Conservation (phyloP, 495 filamentous ascomycete species). For the Talaromyces liani region DNA sequence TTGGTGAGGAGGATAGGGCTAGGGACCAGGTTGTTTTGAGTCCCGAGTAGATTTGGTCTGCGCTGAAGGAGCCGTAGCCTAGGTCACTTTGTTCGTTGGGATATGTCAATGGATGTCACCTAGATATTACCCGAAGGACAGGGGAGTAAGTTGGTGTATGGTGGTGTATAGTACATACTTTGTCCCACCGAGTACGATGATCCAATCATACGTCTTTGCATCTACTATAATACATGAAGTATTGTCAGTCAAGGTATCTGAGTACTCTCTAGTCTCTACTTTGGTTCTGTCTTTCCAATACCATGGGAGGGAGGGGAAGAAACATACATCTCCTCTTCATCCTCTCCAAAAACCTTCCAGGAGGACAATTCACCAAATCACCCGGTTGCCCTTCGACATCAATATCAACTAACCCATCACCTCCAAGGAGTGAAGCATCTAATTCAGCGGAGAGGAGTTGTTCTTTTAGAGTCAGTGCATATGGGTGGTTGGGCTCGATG, state of each 20-base stretch:
- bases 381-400: conserved; percentile 41
- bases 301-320: background rate
- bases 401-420: conserved; percentile 14
- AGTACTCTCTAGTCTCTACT: background rate
- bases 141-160: background rate
- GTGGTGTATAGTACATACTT: conserved; percentile 33
- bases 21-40: conserved; percentile 41
- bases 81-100: conserved; percentile 31
- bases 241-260: background rate
- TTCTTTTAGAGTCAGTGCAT: conserved; percentile 27
- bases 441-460: conserved; percentile 9
- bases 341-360: conserved; percentile 34
- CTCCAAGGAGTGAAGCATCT: background rate
- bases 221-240: conserved; percentile 4
- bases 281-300: background rate
- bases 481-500: conserved; percentile 37
- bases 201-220: conserved; percentile 23
- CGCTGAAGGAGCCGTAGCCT: conserved; percentile 19
- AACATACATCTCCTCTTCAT: conserved; percentile 37
- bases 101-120: background rate
- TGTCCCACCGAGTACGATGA: conserved; percentile 48
- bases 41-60: conserved; percentile 27
- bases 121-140: background rate
- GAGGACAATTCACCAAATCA: conserved; percentile 35
- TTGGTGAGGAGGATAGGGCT: conserved; percentile 25